Conservation (phyloP, 176 grass and related monocot species). For the Musa troglodytarum region DNA sequence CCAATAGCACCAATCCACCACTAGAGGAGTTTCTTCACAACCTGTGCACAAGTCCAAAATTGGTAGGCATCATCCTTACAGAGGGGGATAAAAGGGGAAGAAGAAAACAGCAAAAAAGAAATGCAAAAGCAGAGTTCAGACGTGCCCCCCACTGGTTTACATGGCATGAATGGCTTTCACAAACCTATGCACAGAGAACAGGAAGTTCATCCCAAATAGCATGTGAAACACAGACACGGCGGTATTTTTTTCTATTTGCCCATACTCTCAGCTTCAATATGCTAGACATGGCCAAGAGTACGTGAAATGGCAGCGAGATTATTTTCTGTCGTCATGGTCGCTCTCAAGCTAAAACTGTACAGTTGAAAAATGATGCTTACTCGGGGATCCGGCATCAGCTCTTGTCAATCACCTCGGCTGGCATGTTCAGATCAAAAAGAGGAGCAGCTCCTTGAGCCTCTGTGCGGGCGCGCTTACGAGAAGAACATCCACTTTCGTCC, state of each 20-base stretch:
- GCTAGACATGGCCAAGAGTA: background rate
- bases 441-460: slow-evolving; percentile 24
- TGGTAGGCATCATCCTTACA: slow-evolving; percentile 3
- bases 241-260: background rate
- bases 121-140: background rate
- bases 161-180: background rate
- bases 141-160: background rate
- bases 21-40: background rate
- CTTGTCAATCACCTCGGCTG: slow-evolving; percentile 52
- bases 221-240: background rate
- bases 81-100: background rate
- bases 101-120: background rate
- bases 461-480: slow-evolving; percentile 55
- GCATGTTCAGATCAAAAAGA: slow-evolving; percentile 88
- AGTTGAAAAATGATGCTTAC: slow-evolving; percentile 4
- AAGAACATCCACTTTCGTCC: slow-evolving; percentile 39
- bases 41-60: background rate
- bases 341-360: slow-evolving; percentile 10
- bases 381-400: slow-evolving; percentile 20
- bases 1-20: background rate
- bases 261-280: background rate
- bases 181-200: background rate
- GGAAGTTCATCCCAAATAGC: background rate
- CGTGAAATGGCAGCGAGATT: background rate
- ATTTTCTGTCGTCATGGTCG: background rate